Base-by-base conservation (phyloP, 495 filamentous ascomycete species). In the Lichenothelia convexa region DNA sequence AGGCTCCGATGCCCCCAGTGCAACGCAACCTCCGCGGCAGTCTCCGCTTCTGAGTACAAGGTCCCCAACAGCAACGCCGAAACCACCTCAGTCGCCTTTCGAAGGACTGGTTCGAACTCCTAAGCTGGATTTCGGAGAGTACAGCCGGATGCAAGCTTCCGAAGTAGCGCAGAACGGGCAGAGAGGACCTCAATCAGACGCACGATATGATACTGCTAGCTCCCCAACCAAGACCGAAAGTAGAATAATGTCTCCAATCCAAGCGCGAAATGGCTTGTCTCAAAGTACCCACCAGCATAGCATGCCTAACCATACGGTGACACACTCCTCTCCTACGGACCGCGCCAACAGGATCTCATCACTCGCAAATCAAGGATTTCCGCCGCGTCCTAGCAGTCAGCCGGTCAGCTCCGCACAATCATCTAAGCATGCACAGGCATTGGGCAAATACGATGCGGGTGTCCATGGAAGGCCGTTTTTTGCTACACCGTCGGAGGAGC, bases 1-100 rank as follows among this genome's bases (percentile, higher is more conserved):
- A 32, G 73, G 67, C 34, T 56, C 61, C 9, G 70, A 69, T 37
- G 48, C 66, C 30, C 21, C 41, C 4, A 27, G 34, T 32, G 36
- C 37, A 9, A 32, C 45, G 20, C 27, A 43, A 17, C 39, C 44
- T 8, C 15, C 35, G 12, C 21, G 40, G 19, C 43, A 49, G 21
- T 46, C 46, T 7, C 55, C n/a, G n/a, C n/a, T 46, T 6, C 36
- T 43, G 32, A 27, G 35, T 13, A 36, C 42, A 16, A 30, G 42
- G 11, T 19, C 46, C 5, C 31, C 37, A 0, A 30, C 42, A 18
- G 12, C 38, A 3, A 45, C 38, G 17, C 40, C 41, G 21, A 46
- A 47, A 30, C 30, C 44, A 18, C 57, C 56, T 52, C 56, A 47
- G 33, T 54, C 56, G 15, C 54, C 54, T 12, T 59, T n/a, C n/a